Conservation (phyloP, 176 grass and related monocot species). For the Cymbopogon citratus region DNA sequence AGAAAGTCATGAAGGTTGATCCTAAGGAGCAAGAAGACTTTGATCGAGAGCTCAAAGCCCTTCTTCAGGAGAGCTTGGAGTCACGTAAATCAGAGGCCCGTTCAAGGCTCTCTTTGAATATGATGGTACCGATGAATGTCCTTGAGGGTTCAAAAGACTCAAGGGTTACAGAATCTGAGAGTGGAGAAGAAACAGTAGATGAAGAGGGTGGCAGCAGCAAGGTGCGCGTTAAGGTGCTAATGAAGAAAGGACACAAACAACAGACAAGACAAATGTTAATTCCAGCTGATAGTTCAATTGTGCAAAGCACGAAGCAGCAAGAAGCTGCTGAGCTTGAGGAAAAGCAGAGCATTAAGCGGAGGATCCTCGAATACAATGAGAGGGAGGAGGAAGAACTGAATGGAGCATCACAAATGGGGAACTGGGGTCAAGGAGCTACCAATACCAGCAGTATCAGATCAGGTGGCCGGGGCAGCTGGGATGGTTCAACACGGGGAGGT, state of each 20-base stretch:
- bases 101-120: slow-evolving; percentile 73
- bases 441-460: slow-evolving; percentile 50
- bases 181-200: slow-evolving; percentile 91
- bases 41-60: slow-evolving; percentile 80
- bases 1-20: slow-evolving; percentile 80
- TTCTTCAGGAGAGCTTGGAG: slow-evolving; percentile 95
- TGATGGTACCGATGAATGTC: slow-evolving; percentile 97
- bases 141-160: slow-evolving; percentile 75
- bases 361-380: slow-evolving; percentile 96
- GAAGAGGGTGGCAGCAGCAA: slow-evolving; percentile 79
- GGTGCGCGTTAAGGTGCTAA: slow-evolving; percentile 87
- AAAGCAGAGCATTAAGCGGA: slow-evolving; percentile 80
- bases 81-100: slow-evolving; percentile 81
- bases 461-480: slow-evolving; percentile 60
- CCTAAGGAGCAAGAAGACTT: slow-evolving; percentile 94
- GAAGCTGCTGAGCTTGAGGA: slow-evolving; percentile 89
- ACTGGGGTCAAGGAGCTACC: slow-evolving; percentile 52
- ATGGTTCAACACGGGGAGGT: slow-evolving; percentile 45
- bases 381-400: slow-evolving; percentile 92
- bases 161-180: slow-evolving; percentile 58
- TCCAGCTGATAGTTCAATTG: slow-evolving; percentile 76
- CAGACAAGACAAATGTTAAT: slow-evolving; percentile 94
- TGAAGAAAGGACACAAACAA: slow-evolving; percentile 97
- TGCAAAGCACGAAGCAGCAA: slow-evolving; percentile 88
- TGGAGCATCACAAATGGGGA: slow-evolving; percentile 50